Percentiles rank a stretch among this genome's conserved stretches.
phyloP scores from a whole-genome alignment of 768 basidiomycete genomes.

The Trametes sanguinea region DNA sequence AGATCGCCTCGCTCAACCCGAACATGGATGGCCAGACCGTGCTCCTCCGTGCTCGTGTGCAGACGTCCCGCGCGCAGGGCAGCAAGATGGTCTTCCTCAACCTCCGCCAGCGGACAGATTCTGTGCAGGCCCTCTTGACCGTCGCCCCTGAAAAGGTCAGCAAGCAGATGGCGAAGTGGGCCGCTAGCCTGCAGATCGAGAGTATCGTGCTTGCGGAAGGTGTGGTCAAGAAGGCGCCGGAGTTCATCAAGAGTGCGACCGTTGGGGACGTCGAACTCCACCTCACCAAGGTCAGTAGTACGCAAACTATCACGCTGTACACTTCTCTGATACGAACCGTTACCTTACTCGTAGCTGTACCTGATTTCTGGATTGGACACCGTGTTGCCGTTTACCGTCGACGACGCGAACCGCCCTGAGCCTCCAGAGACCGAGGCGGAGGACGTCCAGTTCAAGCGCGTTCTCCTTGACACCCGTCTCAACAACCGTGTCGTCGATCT shows the following conservation, averaged over 20 bases:
- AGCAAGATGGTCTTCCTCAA: slow-evolving; percentile 95
- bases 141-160: slow-evolving; percentile 77
- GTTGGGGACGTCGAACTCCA: slow-evolving; percentile 87
- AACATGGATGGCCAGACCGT: slow-evolving; percentile 72
- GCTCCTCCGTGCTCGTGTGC: slow-evolving; percentile 85
- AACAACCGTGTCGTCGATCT: slow-evolving; percentile 95
- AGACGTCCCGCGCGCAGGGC: slow-evolving; percentile 89
- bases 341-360: slow-evolving; percentile 38
- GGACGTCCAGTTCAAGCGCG: slow-evolving; percentile 68
- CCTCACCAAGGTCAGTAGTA: slow-evolving; percentile 64
- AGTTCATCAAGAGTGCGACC: slow-evolving; percentile 89
- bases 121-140: slow-evolving; percentile 83
- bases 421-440: slow-evolving; percentile 73
- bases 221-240: slow-evolving; percentile 71
- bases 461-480: slow-evolving; percentile 90
- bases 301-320: background rate
- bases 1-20: slow-evolving; percentile 65
- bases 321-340: background rate
- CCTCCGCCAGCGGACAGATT: slow-evolving; percentile 82
- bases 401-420: slow-evolving; percentile 89
- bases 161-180: slow-evolving; percentile 98
- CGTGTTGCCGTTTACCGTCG: slow-evolving; percentile 86
- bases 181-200: slow-evolving; percentile 74
- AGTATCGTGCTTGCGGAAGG: slow-evolving; percentile 93
- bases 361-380: slow-evolving; percentile 78